Conservation (phyloP, 1,139 yeast species). For the Yarrowia galli region DNA sequence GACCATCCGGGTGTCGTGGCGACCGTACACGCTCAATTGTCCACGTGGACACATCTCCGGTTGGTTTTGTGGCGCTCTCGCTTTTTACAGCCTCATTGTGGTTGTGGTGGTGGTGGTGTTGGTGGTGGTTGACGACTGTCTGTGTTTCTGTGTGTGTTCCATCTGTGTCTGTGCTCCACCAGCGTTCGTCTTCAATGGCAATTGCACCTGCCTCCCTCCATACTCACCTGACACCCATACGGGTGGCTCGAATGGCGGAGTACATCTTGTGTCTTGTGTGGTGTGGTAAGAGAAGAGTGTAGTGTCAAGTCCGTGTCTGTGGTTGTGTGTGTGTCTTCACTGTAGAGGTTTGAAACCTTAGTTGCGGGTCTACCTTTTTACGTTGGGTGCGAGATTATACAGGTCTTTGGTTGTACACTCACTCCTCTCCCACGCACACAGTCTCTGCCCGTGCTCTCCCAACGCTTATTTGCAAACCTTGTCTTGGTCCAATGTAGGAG, state of each 20-base stretch:
- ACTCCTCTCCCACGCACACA: not conserved
- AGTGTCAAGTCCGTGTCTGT: not conserved
- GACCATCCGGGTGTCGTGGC: not conserved
- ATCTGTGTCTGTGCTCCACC: no score
- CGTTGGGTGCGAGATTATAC: conserved; percentile 33
- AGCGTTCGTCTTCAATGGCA: no score
- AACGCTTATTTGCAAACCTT: conserved; percentile 28
- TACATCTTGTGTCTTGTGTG: conserved; percentile 21
- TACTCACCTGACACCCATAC: conserved; percentile 38
- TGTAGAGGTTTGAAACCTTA: no score
- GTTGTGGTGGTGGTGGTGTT: no score
- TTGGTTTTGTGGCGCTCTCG: not conserved
- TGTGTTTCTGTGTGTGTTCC: not conserved
- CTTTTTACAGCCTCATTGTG: no score
- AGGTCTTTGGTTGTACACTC: not conserved
- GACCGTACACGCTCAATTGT: not conserved
- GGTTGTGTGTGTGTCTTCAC: no score
- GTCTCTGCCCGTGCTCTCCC: conserved; percentile 5
- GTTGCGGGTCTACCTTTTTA: not conserved
- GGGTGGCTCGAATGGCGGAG: conserved; percentile 39
- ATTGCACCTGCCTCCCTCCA: no score
- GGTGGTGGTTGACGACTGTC: not conserved
- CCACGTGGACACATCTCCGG: not conserved
- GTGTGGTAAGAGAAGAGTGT: conserved; percentile 4
- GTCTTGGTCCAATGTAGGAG: conserved; percentile 36